Evolutionary conservation across 2,329 filamentous ascomycete species (phyloP).

Genomic region (Penicillium sclerotigenum): DNA sequence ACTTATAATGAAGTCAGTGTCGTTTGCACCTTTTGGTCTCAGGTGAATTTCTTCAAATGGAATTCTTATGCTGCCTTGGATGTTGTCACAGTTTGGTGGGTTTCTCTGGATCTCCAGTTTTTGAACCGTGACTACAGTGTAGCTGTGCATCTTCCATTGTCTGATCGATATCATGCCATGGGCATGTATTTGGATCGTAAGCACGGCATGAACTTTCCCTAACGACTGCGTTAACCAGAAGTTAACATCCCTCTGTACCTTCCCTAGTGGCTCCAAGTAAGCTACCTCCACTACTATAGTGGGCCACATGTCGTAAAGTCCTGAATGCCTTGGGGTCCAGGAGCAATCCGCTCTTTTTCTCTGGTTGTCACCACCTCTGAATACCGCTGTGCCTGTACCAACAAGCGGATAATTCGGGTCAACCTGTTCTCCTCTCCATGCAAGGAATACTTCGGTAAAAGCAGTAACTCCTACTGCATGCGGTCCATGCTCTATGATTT

Average conservation of each 20-base stretch:
- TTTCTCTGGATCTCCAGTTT: background rate
- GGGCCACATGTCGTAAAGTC: background rate
- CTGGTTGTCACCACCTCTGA: background rate
- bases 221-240: background rate
- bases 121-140: background rate
- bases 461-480: too few relatives aligned
- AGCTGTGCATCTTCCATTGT: background rate
- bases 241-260: too few relatives aligned
- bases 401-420: too few relatives aligned
- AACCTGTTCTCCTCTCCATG: too few relatives aligned
- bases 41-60: background rate
- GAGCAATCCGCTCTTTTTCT: background rate
- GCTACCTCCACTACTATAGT: background rate
- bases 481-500: too few relatives aligned
- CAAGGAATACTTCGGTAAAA: too few relatives aligned
- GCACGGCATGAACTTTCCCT: background rate
- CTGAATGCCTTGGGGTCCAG: background rate
- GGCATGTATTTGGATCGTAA: background rate
- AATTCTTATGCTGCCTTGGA: background rate
- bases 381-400: too few relatives aligned
- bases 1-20: background rate
- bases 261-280: too few relatives aligned
- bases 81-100: background rate
- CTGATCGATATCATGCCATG: background rate
- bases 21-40: background rate